phyloP scores from a whole-genome alignment of 768 basidiomycete genomes.

The Panaeolus cyanescens region DNA sequence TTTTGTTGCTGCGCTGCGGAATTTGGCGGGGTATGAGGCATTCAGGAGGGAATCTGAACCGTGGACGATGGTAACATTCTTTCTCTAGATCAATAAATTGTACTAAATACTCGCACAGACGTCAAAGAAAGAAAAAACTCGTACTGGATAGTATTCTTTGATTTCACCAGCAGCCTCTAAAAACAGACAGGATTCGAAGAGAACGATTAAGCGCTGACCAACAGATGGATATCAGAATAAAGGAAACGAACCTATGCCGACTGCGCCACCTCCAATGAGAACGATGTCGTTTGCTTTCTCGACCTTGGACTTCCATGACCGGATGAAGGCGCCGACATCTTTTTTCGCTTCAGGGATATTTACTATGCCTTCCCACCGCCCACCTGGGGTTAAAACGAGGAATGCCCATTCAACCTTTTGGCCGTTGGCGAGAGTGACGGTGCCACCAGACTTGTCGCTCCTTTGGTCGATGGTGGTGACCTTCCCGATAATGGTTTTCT shows the following conservation, averaged over 20 bases:
- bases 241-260: constrained; percentile 41
- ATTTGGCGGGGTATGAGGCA: constrained; percentile 51
- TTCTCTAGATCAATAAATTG: constrained; percentile 36
- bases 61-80: constrained; percentile 66
- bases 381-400: constrained; percentile 64
- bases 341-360: constrained; percentile 40
- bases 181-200: background rate
- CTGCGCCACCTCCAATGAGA: constrained; percentile 58
- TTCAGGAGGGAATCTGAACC: constrained; percentile 54
- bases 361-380: constrained; percentile 51
- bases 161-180: constrained; percentile 43
- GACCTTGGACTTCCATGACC: constrained; percentile 34
- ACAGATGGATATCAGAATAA: background rate
- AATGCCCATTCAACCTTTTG: constrained; percentile 51
- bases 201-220: background rate
- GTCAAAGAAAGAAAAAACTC: constrained; percentile 8
- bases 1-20: constrained; percentile 48
- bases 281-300: constrained; percentile 43
- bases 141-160: constrained; percentile 40
- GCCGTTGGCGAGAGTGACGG: constrained; percentile 51
- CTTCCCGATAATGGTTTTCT: constrained; percentile 41
- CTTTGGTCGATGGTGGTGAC: constrained; percentile 31
- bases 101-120: constrained; percentile 21
- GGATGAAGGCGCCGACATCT: constrained; percentile 25
- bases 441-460: constrained; percentile 19